A percentile compares a stretch with the other conserved stretches of the same genome.
phyloP scores from a whole-genome alignment of 805 yeast species.

The Candida sphagnicola region DNA sequence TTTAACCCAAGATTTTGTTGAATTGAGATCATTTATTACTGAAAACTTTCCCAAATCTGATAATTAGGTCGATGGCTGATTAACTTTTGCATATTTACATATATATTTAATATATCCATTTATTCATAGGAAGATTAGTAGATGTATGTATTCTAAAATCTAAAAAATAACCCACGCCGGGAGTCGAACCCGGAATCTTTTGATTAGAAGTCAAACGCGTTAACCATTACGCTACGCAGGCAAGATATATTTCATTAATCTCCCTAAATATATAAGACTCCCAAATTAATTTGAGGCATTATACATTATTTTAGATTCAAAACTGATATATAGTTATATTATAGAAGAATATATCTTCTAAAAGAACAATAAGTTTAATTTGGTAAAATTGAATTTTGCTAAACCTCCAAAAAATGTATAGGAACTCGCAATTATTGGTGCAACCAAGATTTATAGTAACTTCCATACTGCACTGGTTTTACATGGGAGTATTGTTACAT shows the following conservation, averaged over 20 bases:
- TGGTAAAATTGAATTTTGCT: too few relatives aligned
- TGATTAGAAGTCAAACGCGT: slow-evolving; percentile 68
- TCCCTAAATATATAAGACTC: background rate
- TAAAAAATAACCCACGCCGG: slow-evolving; percentile 36
- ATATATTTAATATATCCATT: background rate
- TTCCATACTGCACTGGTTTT: too few relatives aligned
- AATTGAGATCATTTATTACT: slow-evolving; percentile 23
- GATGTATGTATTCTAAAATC: background rate
- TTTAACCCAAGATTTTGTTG: slow-evolving; percentile 24
- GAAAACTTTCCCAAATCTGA: slow-evolving; percentile 4
- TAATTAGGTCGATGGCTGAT: background rate
- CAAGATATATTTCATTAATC: slow-evolving; percentile 11
- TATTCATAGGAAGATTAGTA: too few relatives aligned
- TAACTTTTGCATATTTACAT: background rate
- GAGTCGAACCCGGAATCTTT: slow-evolving; percentile 67
- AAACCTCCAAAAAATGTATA: too few relatives aligned
- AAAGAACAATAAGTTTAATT: too few relatives aligned
- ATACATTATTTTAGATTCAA: too few relatives aligned
- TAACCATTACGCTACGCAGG: slow-evolving; percentile 66
- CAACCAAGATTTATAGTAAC: too few relatives aligned
- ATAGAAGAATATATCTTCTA: too few relatives aligned
- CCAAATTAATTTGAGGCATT: background rate
- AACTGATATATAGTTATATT: too few relatives aligned
- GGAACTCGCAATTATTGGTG: too few relatives aligned
- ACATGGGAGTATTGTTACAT: too few relatives aligned